phyloP scores from a whole-genome alignment of 1,139 yeast genomes.

The Eremothecium coryli region DNA sequence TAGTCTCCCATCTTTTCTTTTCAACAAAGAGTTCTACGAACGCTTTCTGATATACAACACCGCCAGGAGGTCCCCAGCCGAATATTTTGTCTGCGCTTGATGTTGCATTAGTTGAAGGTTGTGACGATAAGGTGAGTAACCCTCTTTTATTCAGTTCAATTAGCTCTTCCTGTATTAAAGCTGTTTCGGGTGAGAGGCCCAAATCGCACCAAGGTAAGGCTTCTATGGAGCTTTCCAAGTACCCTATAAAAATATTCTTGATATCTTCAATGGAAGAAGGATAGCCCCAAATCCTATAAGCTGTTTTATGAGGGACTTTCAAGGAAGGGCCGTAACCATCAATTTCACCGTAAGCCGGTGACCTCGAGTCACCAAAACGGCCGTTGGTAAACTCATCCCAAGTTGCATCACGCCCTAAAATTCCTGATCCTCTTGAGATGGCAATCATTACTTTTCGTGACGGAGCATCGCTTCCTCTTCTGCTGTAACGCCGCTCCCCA shows the following conservation, averaged over 20 bases:
- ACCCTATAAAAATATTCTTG: slow-evolving; percentile 58
- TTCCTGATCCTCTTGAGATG: slow-evolving; percentile 77
- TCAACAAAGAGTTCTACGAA: slow-evolving; percentile 83
- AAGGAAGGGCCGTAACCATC: slow-evolving; percentile 94
- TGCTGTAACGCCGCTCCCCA: slow-evolving; percentile 8
- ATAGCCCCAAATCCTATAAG: slow-evolving; percentile 71
- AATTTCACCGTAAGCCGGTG: slow-evolving; percentile 96
- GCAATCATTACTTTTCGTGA: slow-evolving; percentile 55
- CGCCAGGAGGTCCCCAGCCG: slow-evolving; percentile 95
- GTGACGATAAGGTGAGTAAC: slow-evolving; percentile 85
- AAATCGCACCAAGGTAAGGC: slow-evolving; percentile 89
- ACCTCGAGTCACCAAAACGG: slow-evolving; percentile 92
- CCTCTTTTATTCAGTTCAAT: slow-evolving; percentile 67
- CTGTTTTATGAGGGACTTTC: slow-evolving; percentile 64
- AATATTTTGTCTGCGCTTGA: slow-evolving; percentile 73
- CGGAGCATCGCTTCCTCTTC: slow-evolving; percentile 18
- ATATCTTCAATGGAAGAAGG: slow-evolving; percentile 62
- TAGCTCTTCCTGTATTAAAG: slow-evolving; percentile 83
- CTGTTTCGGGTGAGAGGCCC: slow-evolving; percentile 80
- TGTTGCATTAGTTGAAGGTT: slow-evolving; percentile 81
- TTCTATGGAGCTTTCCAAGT: slow-evolving; percentile 65
- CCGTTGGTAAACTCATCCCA: slow-evolving; percentile 99
- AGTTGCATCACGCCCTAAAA: slow-evolving; percentile 82
- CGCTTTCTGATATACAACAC: slow-evolving; percentile 86
- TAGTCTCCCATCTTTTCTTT: slow-evolving; percentile 54